phyloP scores from a whole-genome alignment of 345 rosid genomes.

The Citrus medica region DNA sequence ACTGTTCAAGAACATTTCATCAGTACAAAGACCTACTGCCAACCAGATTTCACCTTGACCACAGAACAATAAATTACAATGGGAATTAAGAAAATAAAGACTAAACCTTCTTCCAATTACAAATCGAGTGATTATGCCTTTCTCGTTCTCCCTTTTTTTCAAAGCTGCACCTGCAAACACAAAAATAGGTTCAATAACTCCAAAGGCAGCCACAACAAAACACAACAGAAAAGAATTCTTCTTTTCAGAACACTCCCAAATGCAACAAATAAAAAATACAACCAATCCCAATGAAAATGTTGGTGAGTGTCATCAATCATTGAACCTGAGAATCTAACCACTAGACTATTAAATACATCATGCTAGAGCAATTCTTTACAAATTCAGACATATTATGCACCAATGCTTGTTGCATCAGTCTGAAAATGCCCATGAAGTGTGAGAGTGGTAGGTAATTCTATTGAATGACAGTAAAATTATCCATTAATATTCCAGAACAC shows the following conservation, averaged over 20 bases:
- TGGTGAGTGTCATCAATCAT: not conserved
- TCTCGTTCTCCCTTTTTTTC: constrained; percentile 58
- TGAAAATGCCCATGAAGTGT: not conserved
- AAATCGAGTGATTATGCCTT: constrained; percentile 74
- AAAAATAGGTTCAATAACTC: constrained; percentile 1
- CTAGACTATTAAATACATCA: not conserved
- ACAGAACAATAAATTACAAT: constrained; percentile 5
- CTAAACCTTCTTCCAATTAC: constrained; percentile 90
- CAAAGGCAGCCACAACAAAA: not conserved
- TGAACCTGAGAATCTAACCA: not conserved
- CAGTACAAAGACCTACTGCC: constrained; percentile 7
- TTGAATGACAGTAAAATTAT: not conserved
- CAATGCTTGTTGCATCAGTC: not conserved
- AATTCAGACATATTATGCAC: not conserved
- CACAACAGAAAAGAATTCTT: too few species aligned
- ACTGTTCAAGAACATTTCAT: constrained; percentile 40
- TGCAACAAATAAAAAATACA: not conserved
- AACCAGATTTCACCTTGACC: not conserved
- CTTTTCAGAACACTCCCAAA: not conserved
- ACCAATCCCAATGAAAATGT: not conserved
- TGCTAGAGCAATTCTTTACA: not conserved
- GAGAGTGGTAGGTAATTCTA: not conserved
- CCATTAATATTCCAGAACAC: not conserved
- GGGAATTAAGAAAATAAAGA: not conserved
- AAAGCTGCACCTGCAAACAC: constrained; percentile 52